Conservation (phyloP, 179 eudicot species). For the Corrigiola litoralis region DNA sequence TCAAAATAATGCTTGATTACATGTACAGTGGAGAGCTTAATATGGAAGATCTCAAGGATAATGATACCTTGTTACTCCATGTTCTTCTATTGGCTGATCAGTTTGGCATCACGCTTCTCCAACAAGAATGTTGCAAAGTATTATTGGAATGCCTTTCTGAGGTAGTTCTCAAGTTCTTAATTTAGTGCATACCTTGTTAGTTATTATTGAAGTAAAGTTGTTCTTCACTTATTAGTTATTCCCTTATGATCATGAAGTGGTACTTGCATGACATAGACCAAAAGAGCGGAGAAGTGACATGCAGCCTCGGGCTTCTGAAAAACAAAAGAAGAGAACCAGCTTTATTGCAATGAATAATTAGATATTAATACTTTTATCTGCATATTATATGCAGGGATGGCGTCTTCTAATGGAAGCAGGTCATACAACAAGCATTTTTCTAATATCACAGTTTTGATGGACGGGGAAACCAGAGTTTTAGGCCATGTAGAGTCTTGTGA, state of each 20-base stretch:
- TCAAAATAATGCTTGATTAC: conserved; percentile 62
- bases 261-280: conserved; percentile 30
- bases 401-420: conserved; percentile 79
- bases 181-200: background rate
- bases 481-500: conserved; percentile 44
- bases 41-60: conserved; percentile 35
- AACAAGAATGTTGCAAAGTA: conserved; percentile 90
- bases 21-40: conserved; percentile 70
- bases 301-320: conserved; percentile 53
- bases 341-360: conserved; percentile 38
- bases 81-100: conserved; percentile 83
- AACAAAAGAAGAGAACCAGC: conserved; percentile 41
- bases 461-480: conserved; percentile 66
- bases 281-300: conserved; percentile 56
- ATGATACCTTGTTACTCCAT: conserved; percentile 65
- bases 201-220: conserved; percentile 8
- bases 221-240: too few relatives aligned
- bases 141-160: conserved; percentile 75
- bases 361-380: conserved; percentile 71
- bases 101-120: conserved; percentile 70
- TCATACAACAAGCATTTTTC: conserved; percentile 70
- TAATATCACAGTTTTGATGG: conserved; percentile 78
- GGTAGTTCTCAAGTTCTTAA: conserved; percentile 47
- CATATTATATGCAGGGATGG: conserved; percentile 97
- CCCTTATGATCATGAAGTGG: conserved; percentile 26